phyloP scores from a whole-genome alignment of 2,329 filamentous ascomycete species.

The Aspergillus vadensis region DNA sequence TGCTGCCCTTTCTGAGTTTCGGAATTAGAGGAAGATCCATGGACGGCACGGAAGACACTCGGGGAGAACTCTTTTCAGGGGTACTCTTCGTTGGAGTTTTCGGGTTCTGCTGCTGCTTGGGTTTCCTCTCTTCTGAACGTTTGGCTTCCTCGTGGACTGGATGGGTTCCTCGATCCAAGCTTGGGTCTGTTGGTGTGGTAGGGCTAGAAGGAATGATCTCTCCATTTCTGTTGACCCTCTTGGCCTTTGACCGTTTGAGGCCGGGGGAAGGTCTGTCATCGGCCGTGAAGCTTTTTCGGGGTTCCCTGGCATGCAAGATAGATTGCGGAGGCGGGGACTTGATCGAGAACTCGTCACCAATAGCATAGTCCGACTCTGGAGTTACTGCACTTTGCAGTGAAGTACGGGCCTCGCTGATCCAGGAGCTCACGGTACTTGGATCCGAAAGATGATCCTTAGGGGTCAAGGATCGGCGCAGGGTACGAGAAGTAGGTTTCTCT shows the following conservation, averaged over 20 bases:
- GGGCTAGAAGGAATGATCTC: constrained; percentile 34
- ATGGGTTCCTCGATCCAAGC: constrained; percentile 24
- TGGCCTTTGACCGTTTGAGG: constrained; percentile 45
- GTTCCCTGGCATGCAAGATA: constrained; percentile 37
- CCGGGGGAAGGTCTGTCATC: constrained; percentile 37
- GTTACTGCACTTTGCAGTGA: constrained; percentile 37
- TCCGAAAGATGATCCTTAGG: constrained; percentile 35
- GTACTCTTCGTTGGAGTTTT: constrained; percentile 30
- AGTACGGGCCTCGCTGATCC: constrained; percentile 28
- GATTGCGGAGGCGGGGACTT: constrained; percentile 29
- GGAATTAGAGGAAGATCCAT: constrained; percentile 48
- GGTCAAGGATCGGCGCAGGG: constrained; percentile 42
- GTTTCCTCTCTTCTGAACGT: constrained; percentile 16
- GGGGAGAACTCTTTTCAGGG: constrained; percentile 36
- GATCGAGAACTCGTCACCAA: constrained; percentile 23
- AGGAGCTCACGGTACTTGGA: constrained; percentile 35
- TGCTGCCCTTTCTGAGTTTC: constrained; percentile 44
- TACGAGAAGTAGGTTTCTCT: constrained; percentile 54
- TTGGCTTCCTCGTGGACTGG: constrained; percentile 12
- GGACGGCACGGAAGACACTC: constrained; percentile 52
- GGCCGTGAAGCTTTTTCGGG: constrained; percentile 22
- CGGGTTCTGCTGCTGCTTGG: constrained; percentile 25
- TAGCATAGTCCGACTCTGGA: constrained; percentile 37
- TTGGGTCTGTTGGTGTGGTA: constrained; percentile 26
- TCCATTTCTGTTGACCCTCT: constrained; percentile 42